These are phyloP conservation scores for Penicillium odoratum DNA, from an alignment of 495 filamentous ascomycete species.

Conservation along the genomic window DNA sequence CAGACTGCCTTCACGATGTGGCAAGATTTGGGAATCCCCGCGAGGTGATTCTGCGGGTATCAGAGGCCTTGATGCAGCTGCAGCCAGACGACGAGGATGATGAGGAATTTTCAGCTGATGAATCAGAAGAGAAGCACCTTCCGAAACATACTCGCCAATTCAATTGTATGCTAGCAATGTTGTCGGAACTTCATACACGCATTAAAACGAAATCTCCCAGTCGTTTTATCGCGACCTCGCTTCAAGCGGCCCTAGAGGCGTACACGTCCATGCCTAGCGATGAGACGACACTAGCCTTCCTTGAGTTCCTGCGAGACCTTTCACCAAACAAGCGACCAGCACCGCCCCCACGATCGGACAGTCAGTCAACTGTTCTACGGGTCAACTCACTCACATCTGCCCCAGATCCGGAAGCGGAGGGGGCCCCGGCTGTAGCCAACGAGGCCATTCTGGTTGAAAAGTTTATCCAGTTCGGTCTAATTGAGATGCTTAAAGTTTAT, in stretches of 20 bases:
- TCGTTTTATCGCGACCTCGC: constrained; percentile 86
- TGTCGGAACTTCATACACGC: constrained; percentile 80
- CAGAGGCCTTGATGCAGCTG: constrained; percentile 66
- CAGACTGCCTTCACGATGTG: constrained; percentile 72
- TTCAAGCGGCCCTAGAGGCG: constrained; percentile 71
- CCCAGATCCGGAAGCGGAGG: constrained; percentile 79
- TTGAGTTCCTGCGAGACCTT: constrained; percentile 73
- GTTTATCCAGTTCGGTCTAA: constrained; percentile 81
- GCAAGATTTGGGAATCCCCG: constrained; percentile 87
- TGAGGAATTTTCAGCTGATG: constrained; percentile 46
- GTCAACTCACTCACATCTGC: constrained; percentile 47
- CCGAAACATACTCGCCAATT: constrained; percentile 56
- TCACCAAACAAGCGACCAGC: constrained; percentile 72
- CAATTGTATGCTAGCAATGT: constrained; percentile 73
- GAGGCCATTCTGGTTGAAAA: constrained; percentile 59
- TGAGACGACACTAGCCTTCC: constrained; percentile 69
- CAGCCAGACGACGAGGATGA: constrained; percentile 55
- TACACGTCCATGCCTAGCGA: constrained; percentile 59
- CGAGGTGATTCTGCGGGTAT: constrained; percentile 88
- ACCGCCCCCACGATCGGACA: constrained; percentile 67
- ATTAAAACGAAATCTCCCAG: constrained; percentile 91
- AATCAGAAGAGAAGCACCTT: constrained; percentile 22
- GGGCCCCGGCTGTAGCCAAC: constrained; percentile 49
- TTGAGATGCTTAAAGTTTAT: constrained; percentile 82
- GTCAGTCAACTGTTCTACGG: constrained; percentile 44